These are phyloP conservation scores for Russula earlei DNA, from an alignment of 768 basidiomycete species.

Conservation along the genomic window DNA sequence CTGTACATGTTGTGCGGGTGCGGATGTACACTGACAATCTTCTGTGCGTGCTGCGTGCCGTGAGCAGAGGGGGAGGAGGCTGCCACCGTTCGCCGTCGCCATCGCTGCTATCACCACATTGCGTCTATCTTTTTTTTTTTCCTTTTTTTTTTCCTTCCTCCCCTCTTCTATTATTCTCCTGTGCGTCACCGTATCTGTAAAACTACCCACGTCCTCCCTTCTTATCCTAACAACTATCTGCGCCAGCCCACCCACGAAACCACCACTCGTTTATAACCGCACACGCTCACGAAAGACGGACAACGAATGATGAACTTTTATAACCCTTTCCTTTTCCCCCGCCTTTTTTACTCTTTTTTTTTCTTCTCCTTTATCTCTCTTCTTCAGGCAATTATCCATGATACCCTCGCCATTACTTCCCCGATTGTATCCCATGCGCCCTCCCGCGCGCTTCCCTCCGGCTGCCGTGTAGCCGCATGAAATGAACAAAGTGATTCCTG, in stretches of 20 bases:
- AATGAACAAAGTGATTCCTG: slow-evolving; percentile 19
- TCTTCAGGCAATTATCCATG: slow-evolving; percentile 18
- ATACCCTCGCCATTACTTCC: slow-evolving; percentile 21
- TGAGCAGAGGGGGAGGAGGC: neutral
- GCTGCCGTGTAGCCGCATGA: slow-evolving; percentile 18
- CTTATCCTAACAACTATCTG: slow-evolving; percentile 11
- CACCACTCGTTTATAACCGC: slow-evolving; percentile 7
- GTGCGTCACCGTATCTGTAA: slow-evolving; percentile 15
- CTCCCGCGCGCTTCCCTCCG: slow-evolving; percentile 6
- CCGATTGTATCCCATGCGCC: slow-evolving; percentile 15
- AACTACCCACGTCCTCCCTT: slow-evolving; percentile 4
- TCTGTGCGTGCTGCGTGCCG: neutral
- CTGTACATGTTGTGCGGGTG: too few species aligned
- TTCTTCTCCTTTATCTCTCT: neutral
- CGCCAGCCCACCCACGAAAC: neutral
- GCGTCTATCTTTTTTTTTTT: slow-evolving; percentile 11
- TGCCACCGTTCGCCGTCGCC: neutral
- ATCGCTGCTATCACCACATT: neutral
- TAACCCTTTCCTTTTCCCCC: neutral
- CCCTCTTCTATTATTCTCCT: neutral
- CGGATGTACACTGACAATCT: too few species aligned
- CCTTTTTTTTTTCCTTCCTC: neutral
- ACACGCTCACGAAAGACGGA: slow-evolving; percentile 10
- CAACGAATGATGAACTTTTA: slow-evolving; percentile 1
- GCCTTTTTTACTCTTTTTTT: neutral